Conservation (phyloP, 306 rosid species). For the Medicago arabica region DNA sequence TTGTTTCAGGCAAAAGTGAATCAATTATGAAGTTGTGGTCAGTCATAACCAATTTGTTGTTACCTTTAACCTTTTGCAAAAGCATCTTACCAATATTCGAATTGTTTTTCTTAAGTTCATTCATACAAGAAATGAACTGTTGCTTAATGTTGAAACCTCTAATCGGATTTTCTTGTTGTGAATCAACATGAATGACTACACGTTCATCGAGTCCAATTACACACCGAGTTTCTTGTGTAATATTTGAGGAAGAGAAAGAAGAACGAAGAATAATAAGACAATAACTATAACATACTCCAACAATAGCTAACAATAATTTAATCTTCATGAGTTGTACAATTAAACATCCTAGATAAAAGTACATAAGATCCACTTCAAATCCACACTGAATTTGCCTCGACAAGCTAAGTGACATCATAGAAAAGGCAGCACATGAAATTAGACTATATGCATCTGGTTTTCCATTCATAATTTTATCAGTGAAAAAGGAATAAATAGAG, state of each 20-base stretch:
- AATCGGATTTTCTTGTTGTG: background rate
- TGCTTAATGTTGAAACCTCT: background rate
- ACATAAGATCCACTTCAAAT: too few relatives aligned
- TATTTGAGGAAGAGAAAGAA: background rate
- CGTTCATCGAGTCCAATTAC: background rate
- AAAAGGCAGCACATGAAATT: too few relatives aligned
- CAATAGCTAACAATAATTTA: too few relatives aligned
- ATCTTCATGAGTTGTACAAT: too few relatives aligned
- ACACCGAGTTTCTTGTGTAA: background rate
- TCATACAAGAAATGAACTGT: background rate
- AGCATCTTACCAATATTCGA: background rate
- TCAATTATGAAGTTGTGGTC: conserved; percentile 67
- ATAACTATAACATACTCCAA: background rate
- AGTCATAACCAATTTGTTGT: background rate
- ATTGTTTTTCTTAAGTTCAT: background rate
- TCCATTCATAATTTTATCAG: too few relatives aligned
- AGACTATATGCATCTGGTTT: too few relatives aligned
- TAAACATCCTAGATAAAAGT: too few relatives aligned
- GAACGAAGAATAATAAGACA: background rate
- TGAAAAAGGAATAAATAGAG: too few relatives aligned
- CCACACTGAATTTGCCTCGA: too few relatives aligned
- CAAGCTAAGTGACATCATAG: too few relatives aligned
- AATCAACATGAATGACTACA: background rate
- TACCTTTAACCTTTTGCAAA: background rate
- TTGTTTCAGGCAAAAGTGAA: conserved; percentile 52